Conservation (phyloP, 176 grass and related monocot genomes). For the Eremochloa ophiuroides region DNA sequence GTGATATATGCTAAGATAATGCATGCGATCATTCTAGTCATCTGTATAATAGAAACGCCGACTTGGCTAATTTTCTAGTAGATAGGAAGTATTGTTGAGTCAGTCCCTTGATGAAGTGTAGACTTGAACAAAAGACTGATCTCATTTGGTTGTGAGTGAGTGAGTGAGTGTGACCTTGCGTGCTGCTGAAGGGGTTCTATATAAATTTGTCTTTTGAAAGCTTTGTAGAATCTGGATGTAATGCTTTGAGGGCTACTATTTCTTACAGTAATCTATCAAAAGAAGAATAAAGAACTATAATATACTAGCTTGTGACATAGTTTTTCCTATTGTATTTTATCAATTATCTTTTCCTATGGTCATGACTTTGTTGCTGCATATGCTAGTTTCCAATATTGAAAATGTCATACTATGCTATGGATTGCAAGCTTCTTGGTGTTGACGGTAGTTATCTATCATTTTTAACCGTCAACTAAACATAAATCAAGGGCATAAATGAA, state of each 20-base stretch:
- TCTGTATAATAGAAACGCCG: slow-evolving; percentile 38
- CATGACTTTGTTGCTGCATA: too few species aligned
- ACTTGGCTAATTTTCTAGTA: slow-evolving; percentile 43
- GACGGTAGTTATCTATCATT: too few species aligned
- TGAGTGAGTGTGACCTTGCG: slow-evolving; percentile 24
- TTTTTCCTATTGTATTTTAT: too few species aligned
- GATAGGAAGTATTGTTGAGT: slow-evolving; percentile 35
- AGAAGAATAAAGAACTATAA: background rate
- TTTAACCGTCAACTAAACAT: too few species aligned
- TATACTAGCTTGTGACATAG: too few species aligned
- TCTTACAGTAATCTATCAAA: background rate
- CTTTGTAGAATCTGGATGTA: too few species aligned
- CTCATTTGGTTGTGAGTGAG: slow-evolving; percentile 23
- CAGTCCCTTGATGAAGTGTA: slow-evolving; percentile 41
- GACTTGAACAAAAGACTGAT: slow-evolving; percentile 36
- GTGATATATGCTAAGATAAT: slow-evolving; percentile 32
- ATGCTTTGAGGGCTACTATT: background rate
- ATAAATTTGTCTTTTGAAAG: too few species aligned
- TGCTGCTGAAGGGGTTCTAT: background rate
- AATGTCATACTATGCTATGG: too few species aligned
- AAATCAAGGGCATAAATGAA: too few species aligned
- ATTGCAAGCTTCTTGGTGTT: too few species aligned
- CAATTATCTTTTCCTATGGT: too few species aligned
- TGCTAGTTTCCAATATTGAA: too few species aligned
- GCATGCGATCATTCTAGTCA: slow-evolving; percentile 61